Evolutionary conservation across 768 basidiomycete genomes (phyloP).

Genomic region (Cystobasidium ongulense): DNA sequence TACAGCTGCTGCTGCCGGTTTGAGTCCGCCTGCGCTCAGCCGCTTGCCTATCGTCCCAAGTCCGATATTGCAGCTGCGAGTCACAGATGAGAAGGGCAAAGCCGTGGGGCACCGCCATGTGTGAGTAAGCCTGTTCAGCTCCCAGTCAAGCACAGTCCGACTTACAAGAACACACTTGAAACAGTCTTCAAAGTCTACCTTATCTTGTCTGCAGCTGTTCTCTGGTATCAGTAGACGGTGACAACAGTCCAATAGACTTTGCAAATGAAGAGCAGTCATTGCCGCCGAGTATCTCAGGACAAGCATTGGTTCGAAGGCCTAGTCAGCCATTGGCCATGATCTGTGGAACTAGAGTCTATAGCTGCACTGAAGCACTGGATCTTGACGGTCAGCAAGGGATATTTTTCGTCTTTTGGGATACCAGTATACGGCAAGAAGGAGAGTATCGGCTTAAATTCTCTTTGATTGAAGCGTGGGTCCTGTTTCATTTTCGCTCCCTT

Average conservation of each 20-base stretch:
- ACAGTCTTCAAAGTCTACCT: slow-evolving; percentile 17
- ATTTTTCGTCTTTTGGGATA: slow-evolving; percentile 27
- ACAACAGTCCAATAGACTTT: background rate
- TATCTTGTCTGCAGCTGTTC: slow-evolving; percentile 25
- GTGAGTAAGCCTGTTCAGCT: slow-evolving; percentile 4
- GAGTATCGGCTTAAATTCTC: slow-evolving; percentile 27
- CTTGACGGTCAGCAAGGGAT: slow-evolving; percentile 4
- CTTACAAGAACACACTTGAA: background rate
- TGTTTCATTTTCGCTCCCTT: background rate
- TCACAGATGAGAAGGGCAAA: slow-evolving; percentile 6
- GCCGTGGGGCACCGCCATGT: background rate
- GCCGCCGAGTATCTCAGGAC: background rate
- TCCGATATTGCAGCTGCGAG: slow-evolving; percentile 22
- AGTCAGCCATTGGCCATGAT: slow-evolving; percentile 25
- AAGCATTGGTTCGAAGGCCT: background rate
- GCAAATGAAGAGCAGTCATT: background rate
- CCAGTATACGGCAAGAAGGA: slow-evolving; percentile 15
- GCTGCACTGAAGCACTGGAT: background rate
- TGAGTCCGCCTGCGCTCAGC: slow-evolving; percentile 7
- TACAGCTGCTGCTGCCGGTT: slow-evolving; percentile 22
- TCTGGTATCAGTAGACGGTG: background rate
- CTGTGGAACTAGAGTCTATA: slow-evolving; percentile 23
- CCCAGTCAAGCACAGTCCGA: background rate
- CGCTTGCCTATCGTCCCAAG: slow-evolving; percentile 30
- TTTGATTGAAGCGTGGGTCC: slow-evolving; percentile 18